A percentile compares a stretch with the other conserved stretches of the same genome.
Conservation (phyloP, 2,329 filamentous ascomycete genomes). For the Dendrostoma leiphaemia region DNA sequence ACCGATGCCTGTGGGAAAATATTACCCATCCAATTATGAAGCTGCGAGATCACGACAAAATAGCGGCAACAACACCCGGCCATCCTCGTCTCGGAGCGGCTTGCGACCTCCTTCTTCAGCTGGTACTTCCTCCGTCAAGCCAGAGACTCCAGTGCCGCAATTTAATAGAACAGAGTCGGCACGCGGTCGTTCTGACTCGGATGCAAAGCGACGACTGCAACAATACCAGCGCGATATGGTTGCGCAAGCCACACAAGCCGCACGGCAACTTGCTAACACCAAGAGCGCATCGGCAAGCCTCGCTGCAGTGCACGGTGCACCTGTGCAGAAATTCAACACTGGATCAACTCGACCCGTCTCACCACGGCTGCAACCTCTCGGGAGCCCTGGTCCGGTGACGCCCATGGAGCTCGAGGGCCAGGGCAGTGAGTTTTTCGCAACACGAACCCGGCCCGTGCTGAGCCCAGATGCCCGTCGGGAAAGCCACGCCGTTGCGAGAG, state of each 20-base stretch:
- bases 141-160: constrained; percentile 34
- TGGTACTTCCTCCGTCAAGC: constrained; percentile 32
- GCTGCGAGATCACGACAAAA: constrained; percentile 25
- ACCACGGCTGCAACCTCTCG: constrained; percentile 50
- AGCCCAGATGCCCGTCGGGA: constrained; percentile 23
- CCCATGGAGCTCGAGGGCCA: constrained; percentile 55
- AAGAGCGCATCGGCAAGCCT: constrained; percentile 25
- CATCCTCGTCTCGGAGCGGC: constrained; percentile 20
- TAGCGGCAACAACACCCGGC: constrained; percentile 21
- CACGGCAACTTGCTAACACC: constrained; percentile 29
- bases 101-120: constrained; percentile 25
- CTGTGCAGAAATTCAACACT: constrained; percentile 34
- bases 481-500: constrained; percentile 27
- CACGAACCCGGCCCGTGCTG: constrained; percentile 20
- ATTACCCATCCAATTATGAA: constrained; percentile 63
- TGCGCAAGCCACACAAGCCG: constrained; percentile 51
- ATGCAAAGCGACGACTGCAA: constrained; percentile 50
- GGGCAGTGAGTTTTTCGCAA: constrained; percentile 35
- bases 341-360: constrained; percentile 35
- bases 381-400: constrained; percentile 60
- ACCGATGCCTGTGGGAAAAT: constrained; percentile 57
- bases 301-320: constrained; percentile 32
- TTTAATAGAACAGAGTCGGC: constrained; percentile 20
- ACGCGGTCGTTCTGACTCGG: constrained; percentile 40
- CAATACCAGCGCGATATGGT: constrained; percentile 64